phyloP scores from a whole-genome alignment of 306 rosid genomes.

The Pyrus communis region DNA sequence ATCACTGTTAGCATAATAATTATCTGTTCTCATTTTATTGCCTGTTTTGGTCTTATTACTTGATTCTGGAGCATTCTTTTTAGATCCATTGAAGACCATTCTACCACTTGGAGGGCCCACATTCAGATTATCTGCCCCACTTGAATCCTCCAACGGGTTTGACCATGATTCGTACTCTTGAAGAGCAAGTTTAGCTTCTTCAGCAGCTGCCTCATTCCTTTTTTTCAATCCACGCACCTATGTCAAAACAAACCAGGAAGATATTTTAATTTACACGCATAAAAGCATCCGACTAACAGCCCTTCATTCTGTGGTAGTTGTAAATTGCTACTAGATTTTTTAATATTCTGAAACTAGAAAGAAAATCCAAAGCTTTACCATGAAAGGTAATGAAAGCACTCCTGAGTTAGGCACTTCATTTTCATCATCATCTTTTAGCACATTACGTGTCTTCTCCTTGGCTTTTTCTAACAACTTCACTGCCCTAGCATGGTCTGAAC shows the following conservation, averaged over 20 bases:
- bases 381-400: constrained; percentile 76
- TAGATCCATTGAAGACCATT: constrained; percentile 63
- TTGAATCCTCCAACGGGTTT: constrained; percentile 48
- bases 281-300: background rate
- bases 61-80: constrained; percentile 36
- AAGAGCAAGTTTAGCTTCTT: constrained; percentile 71
- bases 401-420: constrained; percentile 73
- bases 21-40: constrained; percentile 36
- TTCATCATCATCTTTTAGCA: constrained; percentile 63
- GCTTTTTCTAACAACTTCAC: constrained; percentile 60
- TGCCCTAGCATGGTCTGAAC: constrained; percentile 45
- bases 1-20: constrained; percentile 50
- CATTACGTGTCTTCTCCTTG: constrained; percentile 55
- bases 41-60: constrained; percentile 38
- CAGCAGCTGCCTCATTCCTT: constrained; percentile 62
- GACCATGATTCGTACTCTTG: constrained; percentile 59
- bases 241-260: constrained; percentile 20
- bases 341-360: background rate
- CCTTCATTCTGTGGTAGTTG: background rate
- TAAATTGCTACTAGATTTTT: background rate
- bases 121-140: constrained; percentile 36
- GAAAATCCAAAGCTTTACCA: constrained; percentile 46
- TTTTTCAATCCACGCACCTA: constrained; percentile 79
- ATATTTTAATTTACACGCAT: background rate
- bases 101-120: constrained; percentile 52